phyloP scores from a whole-genome alignment of 108 stramenopile genomes.

The Cyclotella atomus region DNA sequence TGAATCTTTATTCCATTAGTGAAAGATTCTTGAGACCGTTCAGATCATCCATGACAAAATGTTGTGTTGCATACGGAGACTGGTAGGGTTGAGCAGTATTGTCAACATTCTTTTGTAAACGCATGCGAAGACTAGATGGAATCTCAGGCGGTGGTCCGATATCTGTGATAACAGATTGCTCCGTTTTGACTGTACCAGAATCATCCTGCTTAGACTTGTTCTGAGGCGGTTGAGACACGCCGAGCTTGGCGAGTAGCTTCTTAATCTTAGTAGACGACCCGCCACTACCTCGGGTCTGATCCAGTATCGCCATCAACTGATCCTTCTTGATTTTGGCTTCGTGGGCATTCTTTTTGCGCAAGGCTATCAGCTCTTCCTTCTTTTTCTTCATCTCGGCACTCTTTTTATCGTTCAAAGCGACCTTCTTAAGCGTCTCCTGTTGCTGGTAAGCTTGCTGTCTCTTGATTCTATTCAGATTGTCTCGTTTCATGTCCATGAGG shows the following conservation, averaged over 20 bases:
- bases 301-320: conserved; percentile 16
- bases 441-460: not conserved
- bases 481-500: conserved; percentile 6
- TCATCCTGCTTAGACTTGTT: not conserved
- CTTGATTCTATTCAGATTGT: conserved; percentile 2
- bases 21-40: not conserved
- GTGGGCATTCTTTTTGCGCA: conserved; percentile 16
- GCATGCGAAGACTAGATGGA: conserved; percentile 1
- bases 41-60: not conserved
- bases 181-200: not conserved
- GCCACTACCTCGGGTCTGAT: conserved; percentile 14
- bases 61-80: not conserved
- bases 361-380: conserved; percentile 8
- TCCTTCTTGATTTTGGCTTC: conserved; percentile 37
- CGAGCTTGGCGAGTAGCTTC: not conserved
- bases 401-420: conserved; percentile 1
- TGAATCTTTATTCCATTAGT: not conserved
- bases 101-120: not conserved
- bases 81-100: not conserved
- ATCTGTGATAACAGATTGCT: not conserved
- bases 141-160: not conserved
- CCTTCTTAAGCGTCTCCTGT: conserved; percentile 5
- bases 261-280: conserved; percentile 8
- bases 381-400: conserved; percentile 1
- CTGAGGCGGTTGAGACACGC: not conserved